Conservation (phyloP, 2,329 filamentous ascomycete species). For the Pseudocercospora pini-densiflorae region DNA sequence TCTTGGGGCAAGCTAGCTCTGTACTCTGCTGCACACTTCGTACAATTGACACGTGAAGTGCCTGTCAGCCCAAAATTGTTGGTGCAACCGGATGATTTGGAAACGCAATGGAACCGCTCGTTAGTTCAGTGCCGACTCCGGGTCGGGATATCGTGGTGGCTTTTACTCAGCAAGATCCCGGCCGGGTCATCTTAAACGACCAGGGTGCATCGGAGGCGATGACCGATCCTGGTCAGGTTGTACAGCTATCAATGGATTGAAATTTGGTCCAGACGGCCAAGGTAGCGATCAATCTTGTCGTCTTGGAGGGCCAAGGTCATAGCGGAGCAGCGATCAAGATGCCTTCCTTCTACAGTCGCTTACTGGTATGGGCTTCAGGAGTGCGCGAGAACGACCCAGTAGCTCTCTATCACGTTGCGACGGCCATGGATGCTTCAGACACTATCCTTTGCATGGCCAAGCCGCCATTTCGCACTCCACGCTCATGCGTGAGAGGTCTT, state of each 20-base stretch:
- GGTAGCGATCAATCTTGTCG: neutral
- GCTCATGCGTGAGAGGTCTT: too few species aligned
- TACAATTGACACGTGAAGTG: neutral
- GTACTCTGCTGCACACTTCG: neutral
- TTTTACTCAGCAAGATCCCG: neutral
- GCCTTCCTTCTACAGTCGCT: neutral
- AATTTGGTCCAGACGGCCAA: neutral
- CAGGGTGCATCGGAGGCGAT: neutral
- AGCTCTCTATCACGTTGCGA: too few species aligned
- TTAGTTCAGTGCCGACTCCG: slow-evolving; percentile 1
- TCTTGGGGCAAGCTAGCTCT: neutral
- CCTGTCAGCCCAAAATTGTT: neutral
- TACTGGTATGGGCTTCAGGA: too few species aligned
- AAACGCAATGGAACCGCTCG: neutral
- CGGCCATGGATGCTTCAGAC: too few species aligned
- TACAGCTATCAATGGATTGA: neutral
- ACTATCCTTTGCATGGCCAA: too few species aligned
- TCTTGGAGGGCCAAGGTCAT: neutral
- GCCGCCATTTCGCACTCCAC: too few species aligned
- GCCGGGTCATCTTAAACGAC: neutral
- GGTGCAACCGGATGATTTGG: neutral
- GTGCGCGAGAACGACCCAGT: too few species aligned
- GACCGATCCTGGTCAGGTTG: neutral
- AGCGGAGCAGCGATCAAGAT: neutral
- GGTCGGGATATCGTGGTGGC: neutral